phyloP scores from a whole-genome alignment of 2,329 filamentous ascomycete genomes.

The Ceratocystis papillata region DNA sequence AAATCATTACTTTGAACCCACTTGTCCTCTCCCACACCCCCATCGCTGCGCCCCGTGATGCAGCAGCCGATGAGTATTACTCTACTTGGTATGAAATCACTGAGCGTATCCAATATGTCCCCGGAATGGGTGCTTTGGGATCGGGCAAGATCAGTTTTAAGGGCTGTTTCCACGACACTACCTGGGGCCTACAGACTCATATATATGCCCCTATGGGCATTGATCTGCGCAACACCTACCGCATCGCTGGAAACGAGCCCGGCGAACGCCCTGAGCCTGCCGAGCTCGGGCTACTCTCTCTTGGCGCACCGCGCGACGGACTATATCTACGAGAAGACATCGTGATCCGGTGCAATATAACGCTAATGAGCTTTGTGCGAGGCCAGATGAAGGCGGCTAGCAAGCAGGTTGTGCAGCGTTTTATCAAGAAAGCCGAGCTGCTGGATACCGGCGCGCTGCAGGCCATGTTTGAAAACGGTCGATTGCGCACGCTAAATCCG shows the following conservation, averaged over 20 bases:
- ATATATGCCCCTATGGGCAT: slow-evolving; percentile 57
- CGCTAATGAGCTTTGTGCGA: slow-evolving; percentile 55
- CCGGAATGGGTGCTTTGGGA: slow-evolving; percentile 54
- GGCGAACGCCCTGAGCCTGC: slow-evolving; percentile 51
- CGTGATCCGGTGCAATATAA: slow-evolving; percentile 58
- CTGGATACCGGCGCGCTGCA: slow-evolving; percentile 54
- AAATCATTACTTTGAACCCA: slow-evolving; percentile 60
- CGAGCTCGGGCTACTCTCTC: slow-evolving; percentile 48
- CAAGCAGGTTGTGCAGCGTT: slow-evolving; percentile 55
- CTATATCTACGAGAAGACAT: slow-evolving; percentile 60
- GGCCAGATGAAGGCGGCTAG: slow-evolving; percentile 55
- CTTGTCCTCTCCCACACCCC: slow-evolving; percentile 53
- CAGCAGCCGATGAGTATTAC: slow-evolving; percentile 59
- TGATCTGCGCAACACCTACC: slow-evolving; percentile 58
- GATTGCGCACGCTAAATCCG: slow-evolving; percentile 48
- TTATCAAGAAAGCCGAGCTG: slow-evolving; percentile 61
- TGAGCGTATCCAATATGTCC: slow-evolving; percentile 57
- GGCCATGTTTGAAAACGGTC: slow-evolving; percentile 57
- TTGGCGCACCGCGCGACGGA: slow-evolving; percentile 53
- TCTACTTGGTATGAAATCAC: slow-evolving; percentile 64
- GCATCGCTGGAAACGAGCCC: slow-evolving; percentile 57
- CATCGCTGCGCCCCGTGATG: slow-evolving; percentile 56
- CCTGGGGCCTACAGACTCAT: slow-evolving; percentile 61
- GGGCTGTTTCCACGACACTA: slow-evolving; percentile 61
- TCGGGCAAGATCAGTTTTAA: slow-evolving; percentile 57